Base-by-base conservation (phyloP, 2,329 filamentous ascomycete genomes). In the Fusarium tanahbumbuense region DNA sequence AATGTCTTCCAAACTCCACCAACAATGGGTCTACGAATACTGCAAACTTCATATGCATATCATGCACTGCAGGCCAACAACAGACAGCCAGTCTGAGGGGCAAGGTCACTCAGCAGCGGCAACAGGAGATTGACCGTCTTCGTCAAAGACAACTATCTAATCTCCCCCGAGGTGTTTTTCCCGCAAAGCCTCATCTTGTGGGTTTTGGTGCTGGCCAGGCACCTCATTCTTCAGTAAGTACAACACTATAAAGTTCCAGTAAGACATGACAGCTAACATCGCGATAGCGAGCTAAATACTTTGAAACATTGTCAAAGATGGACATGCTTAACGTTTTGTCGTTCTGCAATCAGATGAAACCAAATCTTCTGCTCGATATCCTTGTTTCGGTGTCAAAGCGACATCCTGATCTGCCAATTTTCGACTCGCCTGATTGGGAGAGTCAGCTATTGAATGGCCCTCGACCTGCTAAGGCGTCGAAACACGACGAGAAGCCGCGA, bases 331-430 rank as follows among this genome's bases (percentile, higher is more conserved):
- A 81, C 32, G 70, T 84, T 12, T 66, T 84, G 4, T 78, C 79
- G 5, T 78, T 83, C 40, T 81, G 80, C 61, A 81, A 83, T 50
- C 80, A 81, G 59, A 71, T 83, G 16, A 76, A 79, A 25, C 80
- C 82, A 4, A 79, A 81, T 34, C 79, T 84, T 13, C 75, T 84
- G 4, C 76, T 78, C 16, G 80, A 84, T 50, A 64, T 84, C 7
- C 75, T 83, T 27, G 79, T 82, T 11, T 82, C 81, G 5, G 77
- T 83, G n/a, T 80, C 82, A 10, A 81, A 78, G 59, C 80, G 76
- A 48, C 81, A 84, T 42, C 79, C 81, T 1, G 77, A 80, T n/a
- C 75, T 84, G 5, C 81, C 81, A 23, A 79, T 84, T 6, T 83
- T 83, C 60, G 72, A 78, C 61, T 79, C 79, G 1, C 81, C 82